Evolutionary conservation across 192 early-diverging fungal species (phyloP).

Genomic region (Spizellomyces sp.): DNA sequence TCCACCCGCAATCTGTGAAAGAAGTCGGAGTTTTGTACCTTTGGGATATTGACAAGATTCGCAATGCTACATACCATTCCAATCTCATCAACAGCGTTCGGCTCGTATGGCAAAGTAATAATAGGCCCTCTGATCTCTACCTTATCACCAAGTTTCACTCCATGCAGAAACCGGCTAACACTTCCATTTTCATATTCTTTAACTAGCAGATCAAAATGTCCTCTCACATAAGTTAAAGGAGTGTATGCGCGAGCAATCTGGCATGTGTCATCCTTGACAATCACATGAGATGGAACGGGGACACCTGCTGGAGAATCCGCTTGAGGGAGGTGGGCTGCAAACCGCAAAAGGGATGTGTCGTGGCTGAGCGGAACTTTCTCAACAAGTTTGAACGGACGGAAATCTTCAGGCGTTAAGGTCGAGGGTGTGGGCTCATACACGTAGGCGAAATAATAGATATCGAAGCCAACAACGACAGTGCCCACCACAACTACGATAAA

Average conservation of each 20-base stretch:
- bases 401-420: slow-evolving; percentile 22
- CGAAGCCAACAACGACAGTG: slow-evolving; percentile 8
- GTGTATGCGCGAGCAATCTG: slow-evolving; percentile 79
- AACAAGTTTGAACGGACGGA: slow-evolving; percentile 33
- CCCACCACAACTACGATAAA: slow-evolving; percentile 8
- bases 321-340: slow-evolving; percentile 17
- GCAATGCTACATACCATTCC: slow-evolving; percentile 75
- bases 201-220: slow-evolving; percentile 77
- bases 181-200: slow-evolving; percentile 76
- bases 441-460: slow-evolving; percentile 22
- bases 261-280: slow-evolving; percentile 65
- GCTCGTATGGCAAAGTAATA: slow-evolving; percentile 65
- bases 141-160: slow-evolving; percentile 61
- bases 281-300: slow-evolving; percentile 44
- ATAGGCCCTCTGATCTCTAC: slow-evolving; percentile 79
- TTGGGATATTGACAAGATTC: slow-evolving; percentile 31
- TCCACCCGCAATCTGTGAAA: slow-evolving; percentile 77
- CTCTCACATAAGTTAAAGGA: slow-evolving; percentile 62
- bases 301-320: slow-evolving; percentile 13
- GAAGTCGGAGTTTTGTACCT: too few relatives aligned
- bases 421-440: slow-evolving; percentile 15
- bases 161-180: slow-evolving; percentile 67
- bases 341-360: slow-evolving; percentile 43
- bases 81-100: slow-evolving; percentile 64
- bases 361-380: slow-evolving; percentile 43